Percentiles rank a stretch among this genome's conserved stretches.
These are phyloP conservation scores for Penstemon eatonii DNA, from an alignment of 257 asterid genomes.

Conservation along the genomic window DNA sequence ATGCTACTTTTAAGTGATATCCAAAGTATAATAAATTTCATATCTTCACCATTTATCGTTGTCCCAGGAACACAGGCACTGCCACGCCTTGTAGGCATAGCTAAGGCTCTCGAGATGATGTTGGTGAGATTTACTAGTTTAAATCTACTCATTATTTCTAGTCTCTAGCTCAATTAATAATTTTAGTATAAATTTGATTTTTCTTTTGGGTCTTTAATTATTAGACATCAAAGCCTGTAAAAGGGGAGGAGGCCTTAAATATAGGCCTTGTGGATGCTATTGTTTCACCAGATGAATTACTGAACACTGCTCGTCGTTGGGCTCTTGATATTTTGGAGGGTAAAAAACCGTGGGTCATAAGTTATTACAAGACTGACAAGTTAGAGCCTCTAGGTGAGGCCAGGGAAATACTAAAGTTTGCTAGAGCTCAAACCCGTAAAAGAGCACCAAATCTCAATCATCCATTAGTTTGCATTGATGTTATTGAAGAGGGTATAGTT, in stretches of 20 bases:
- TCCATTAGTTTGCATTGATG: conserved; percentile 88
- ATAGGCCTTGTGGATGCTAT: conserved; percentile 93
- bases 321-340: conserved; percentile 81
- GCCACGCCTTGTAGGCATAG: conserved; percentile 96
- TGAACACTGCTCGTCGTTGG: conserved; percentile 78
- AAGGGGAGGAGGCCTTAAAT: conserved; percentile 83
- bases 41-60: conserved; percentile 14
- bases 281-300: conserved; percentile 63
- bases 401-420: conserved; percentile 81
- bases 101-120: conserved; percentile 97
- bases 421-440: conserved; percentile 80
- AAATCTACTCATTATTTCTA: conserved; percentile 3
- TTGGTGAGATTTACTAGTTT: conserved; percentile 52
- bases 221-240: conserved; percentile 85
- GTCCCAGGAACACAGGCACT: conserved; percentile 90
- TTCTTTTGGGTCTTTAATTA: conserved; percentile 18
- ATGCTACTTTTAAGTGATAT: neutral
- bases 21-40: neutral
- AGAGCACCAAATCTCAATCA: conserved; percentile 88
- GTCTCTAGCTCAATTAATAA: neutral
- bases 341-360: conserved; percentile 77
- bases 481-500: conserved; percentile 83
- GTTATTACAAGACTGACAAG: conserved; percentile 76
- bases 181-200: neutral
- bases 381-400: conserved; percentile 87